Base-by-base conservation (phyloP, 495 filamentous ascomycete genomes). In the Penicillium silybi region DNA sequence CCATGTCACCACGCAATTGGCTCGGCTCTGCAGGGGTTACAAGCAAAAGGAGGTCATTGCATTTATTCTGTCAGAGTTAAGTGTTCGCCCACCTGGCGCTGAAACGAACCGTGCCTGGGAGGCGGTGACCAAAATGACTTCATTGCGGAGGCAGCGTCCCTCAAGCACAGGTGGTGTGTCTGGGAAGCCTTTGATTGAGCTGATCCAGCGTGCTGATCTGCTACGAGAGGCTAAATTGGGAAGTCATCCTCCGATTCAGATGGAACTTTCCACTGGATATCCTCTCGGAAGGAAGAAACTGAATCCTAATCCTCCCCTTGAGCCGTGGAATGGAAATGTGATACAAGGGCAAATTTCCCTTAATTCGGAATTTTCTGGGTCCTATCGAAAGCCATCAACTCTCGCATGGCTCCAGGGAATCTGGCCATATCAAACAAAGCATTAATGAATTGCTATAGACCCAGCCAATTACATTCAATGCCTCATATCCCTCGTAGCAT, bases 401-500 rank as follows among this genome's bases (percentile, higher is more conserved):
- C 29, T 32, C 4, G 29, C 29, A 32, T 32, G 29, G 37, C 37
- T 39, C 18, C 16, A 18, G 16, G 16, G 16, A 39, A 39, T 39
- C n/a, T 18, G 37, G 37, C 37, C 10, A 1, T 39, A 39, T 16
- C 37, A 39, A 39, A 19, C 5, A 16, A 39, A 39, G 10, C 5
- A 16, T 19, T n/a, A 39, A 39, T 39, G 37, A 16, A 39, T 19
- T 39, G 10, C 2, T 2, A 39, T 19, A 7, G 5, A 1, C n/a
- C 2, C 15, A 39, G 9, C 3, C 18, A n/a, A 17, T 2, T 46
- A 46, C 10, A 9, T 2, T 50, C n/a, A 75, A 47, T 73, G 69
- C 29, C 63, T 71, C 44, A 68, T 66, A 26, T 69, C 61, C 52
- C 63, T 68, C 40, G 62, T 64, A 54, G 65, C 63, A 65, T 65